Evolutionary conservation across 192 early-diverging fungal genomes (phyloP).

Genomic region (Coemansia sp.): DNA sequence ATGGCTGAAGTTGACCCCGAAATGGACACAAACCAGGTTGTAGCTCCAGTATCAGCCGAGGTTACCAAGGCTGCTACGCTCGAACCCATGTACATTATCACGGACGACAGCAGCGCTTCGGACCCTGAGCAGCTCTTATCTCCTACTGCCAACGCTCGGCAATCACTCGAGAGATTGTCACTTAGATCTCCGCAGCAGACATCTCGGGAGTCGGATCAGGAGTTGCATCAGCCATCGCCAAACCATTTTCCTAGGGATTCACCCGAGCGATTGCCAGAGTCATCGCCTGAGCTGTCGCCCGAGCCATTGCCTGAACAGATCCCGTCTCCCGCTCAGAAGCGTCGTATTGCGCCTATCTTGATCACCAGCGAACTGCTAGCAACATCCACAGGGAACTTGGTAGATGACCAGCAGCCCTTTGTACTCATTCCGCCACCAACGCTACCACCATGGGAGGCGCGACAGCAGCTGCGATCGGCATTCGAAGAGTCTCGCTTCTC

Average conservation of each 20-base stretch:
- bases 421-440: background rate
- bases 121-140: background rate
- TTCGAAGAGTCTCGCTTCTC: background rate
- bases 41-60: background rate
- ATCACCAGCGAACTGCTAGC: constrained; percentile 12
- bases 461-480: background rate
- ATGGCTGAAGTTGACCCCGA: background rate
- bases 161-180: too few relatives aligned
- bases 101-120: background rate
- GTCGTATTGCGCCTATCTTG: constrained; percentile 22
- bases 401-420: background rate
- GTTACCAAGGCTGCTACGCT: background rate
- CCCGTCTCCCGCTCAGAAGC: background rate
- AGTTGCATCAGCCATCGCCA: too few relatives aligned
- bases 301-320: background rate
- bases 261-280: too few relatives aligned
- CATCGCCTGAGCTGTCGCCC: background rate
- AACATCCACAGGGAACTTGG: constrained; percentile 15
- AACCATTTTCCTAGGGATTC: too few relatives aligned
- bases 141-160: background rate
- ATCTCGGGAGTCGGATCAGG: too few relatives aligned
- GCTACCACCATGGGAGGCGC: background rate
- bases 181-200: too few relatives aligned
- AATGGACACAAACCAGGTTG: background rate
- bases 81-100: background rate